phyloP scores from a whole-genome alignment of 352 stramenopile species.

The Globisporangium nunn region DNA sequence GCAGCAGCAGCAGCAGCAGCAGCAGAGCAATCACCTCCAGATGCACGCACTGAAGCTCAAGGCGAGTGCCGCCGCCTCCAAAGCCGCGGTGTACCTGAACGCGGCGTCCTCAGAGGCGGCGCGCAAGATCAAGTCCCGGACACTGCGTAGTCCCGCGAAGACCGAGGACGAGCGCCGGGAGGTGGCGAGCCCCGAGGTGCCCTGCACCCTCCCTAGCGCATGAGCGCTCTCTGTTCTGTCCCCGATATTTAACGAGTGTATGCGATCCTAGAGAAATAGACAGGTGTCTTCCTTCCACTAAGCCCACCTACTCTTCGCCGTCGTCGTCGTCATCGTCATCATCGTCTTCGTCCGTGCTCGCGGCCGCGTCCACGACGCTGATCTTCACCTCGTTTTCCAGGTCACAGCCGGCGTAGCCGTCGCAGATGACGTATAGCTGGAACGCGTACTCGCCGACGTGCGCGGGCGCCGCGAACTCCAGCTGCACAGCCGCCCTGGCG shows the following conservation, averaged over 20 bases:
- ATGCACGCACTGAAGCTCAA: slow-evolving; percentile 27
- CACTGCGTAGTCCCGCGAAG: slow-evolving; percentile 15
- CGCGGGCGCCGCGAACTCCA: slow-evolving; percentile 96
- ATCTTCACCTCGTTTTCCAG: slow-evolving; percentile 93
- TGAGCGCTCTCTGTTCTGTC: too few species aligned
- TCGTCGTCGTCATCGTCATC: slow-evolving; percentile 39
- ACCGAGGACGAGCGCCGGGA: slow-evolving; percentile 16
- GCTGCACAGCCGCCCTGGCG: slow-evolving; percentile 64
- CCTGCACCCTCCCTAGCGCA: too few species aligned
- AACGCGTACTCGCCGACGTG: slow-evolving; percentile 92
- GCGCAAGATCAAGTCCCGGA: slow-evolving; percentile 37
- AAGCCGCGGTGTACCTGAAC: slow-evolving; percentile 39
- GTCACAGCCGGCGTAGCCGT: slow-evolving; percentile 97
- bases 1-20: background rate
- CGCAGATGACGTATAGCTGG: slow-evolving; percentile 98
- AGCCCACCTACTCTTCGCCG: slow-evolving; percentile 12
- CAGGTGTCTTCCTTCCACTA: too few species aligned
- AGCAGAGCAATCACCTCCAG: slow-evolving; percentile 21
- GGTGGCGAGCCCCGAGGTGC: background rate
- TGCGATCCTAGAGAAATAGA: too few species aligned
- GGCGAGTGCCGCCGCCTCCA: slow-evolving; percentile 29
- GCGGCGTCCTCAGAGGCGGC: slow-evolving; percentile 45
- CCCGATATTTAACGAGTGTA: too few species aligned
- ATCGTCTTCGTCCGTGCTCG: slow-evolving; percentile 36
- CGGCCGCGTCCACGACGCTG: slow-evolving; percentile 43